phyloP scores from a whole-genome alignment of 2,329 filamentous ascomycete species.

The Plectosphaerella cucumerina region DNA sequence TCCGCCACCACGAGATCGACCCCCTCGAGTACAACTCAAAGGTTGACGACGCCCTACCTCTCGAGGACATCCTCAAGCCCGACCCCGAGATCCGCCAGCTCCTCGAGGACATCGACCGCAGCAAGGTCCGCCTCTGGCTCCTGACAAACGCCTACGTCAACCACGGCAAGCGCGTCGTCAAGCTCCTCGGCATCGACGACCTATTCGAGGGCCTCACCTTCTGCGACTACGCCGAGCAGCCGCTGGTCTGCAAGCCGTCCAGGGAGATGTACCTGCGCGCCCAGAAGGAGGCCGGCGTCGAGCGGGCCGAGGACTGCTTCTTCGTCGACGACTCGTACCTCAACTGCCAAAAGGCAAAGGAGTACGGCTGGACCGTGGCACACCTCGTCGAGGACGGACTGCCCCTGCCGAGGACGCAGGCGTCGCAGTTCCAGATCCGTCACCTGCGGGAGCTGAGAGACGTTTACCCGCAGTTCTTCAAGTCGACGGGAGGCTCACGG shows the following conservation, averaged over 20 bases:
- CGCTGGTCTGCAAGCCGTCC: conserved; percentile 83
- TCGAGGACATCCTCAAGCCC: conserved; percentile 79
- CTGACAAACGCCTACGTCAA: conserved; percentile 95
- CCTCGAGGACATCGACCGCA: conserved; percentile 76
- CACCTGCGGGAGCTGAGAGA: conserved; percentile 70
- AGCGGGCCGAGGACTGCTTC: conserved; percentile 69
- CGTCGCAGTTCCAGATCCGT: conserved; percentile 71
- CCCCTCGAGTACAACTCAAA: conserved; percentile 90
- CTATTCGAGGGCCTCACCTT: conserved; percentile 93
- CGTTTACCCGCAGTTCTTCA: conserved; percentile 85
- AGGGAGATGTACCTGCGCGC: conserved; percentile 81
- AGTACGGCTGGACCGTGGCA: conserved; percentile 79
- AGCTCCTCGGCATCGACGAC: conserved; percentile 76
- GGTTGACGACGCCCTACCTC: conserved; percentile 89
- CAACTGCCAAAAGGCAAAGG: conserved; percentile 74
- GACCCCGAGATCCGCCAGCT: conserved; percentile 70
- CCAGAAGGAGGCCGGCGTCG: conserved; percentile 76
- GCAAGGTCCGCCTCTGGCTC: conserved; percentile 85
- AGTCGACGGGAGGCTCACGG: conserved; percentile 28
- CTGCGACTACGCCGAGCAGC: conserved; percentile 76
- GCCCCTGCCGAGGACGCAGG: conserved; percentile 56
- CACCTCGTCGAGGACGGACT: conserved; percentile 81
- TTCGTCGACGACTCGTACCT: conserved; percentile 90
- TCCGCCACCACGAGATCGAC: conserved; percentile 91
- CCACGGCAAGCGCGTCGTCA: conserved; percentile 79